These are phyloP conservation scores for Fusarium floridanum DNA, from an alignment of 2,329 filamentous ascomycete genomes.

Conservation along the genomic window DNA sequence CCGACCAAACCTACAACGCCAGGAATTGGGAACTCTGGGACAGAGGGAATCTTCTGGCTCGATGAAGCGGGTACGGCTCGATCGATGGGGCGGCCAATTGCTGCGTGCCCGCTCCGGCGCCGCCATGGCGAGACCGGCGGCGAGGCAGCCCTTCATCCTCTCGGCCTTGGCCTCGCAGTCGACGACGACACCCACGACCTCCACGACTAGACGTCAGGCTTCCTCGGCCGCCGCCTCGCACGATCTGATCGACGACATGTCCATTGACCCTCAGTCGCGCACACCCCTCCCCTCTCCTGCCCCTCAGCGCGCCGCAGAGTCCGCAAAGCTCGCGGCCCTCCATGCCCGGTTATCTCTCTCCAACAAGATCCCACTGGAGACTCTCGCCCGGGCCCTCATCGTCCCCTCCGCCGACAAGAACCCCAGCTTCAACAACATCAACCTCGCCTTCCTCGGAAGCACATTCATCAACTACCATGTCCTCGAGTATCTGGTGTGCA, in stretches of 20 bases:
- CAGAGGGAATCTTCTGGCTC: constrained; percentile 37
- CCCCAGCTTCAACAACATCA: constrained; percentile 87
- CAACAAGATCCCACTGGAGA: constrained; percentile 84
- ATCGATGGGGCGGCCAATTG: constrained; percentile 58
- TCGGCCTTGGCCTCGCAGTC: constrained; percentile 24
- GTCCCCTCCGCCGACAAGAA: constrained; percentile 86
- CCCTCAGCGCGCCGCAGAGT: constrained; percentile 74
- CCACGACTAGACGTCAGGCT: constrained; percentile 43
- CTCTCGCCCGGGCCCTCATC: constrained; percentile 86
- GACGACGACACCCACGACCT: constrained; percentile 24
- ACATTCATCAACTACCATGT: constrained; percentile 91
- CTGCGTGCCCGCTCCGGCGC: constrained; percentile 50
- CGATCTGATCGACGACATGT: constrained; percentile 38
- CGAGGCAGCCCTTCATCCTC: constrained; percentile 47
- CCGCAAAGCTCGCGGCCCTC: constrained; percentile 91
- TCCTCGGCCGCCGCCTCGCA: constrained; percentile 49
- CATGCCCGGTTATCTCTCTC: constrained; percentile 90
- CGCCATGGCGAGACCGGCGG: constrained; percentile 33
- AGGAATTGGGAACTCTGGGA: constrained; percentile 31
- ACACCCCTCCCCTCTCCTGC: constrained; percentile 76
- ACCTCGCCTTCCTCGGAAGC: constrained; percentile 83
- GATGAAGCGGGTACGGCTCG: constrained; percentile 60
- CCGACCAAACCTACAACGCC: constrained; percentile 12
- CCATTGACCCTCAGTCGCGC: constrained; percentile 34
- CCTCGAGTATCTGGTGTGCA: constrained; percentile 87